A percentile compares a stretch with the other conserved stretches of the same genome.
Conservation (phyloP, 129 eudicot species). For the Gnaphalium uliginosum region DNA sequence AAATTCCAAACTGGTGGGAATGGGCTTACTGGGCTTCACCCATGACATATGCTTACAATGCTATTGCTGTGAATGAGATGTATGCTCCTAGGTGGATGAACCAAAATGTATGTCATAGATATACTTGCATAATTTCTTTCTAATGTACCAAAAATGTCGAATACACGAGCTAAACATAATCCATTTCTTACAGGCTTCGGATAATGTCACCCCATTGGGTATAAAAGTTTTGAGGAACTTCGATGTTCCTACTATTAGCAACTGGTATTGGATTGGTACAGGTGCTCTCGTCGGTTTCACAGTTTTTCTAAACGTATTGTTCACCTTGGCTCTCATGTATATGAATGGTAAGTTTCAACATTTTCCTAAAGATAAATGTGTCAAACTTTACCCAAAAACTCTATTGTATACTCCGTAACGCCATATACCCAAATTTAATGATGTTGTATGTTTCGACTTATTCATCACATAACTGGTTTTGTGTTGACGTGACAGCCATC, state of each 20-base stretch:
- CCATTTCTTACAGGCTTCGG: conserved; percentile 53
- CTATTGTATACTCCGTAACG: too few relatives aligned
- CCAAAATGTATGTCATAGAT: conserved; percentile 38
- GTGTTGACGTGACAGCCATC: too few relatives aligned
- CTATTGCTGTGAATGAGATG: conserved; percentile 82
- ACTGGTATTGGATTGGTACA: conserved; percentile 95
- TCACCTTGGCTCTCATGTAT: conserved; percentile 82
- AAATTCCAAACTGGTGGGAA: conserved; percentile 86
- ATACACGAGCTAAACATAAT: background rate
- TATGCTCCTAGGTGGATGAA: conserved; percentile 90
- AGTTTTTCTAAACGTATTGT: conserved; percentile 64
- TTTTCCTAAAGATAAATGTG: background rate
- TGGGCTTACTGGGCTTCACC: conserved; percentile 98
- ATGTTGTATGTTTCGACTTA: too few relatives aligned
- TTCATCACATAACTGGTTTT: too few relatives aligned
- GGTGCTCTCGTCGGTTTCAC: conserved; percentile 83
- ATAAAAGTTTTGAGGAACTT: conserved; percentile 56
- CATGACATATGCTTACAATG: conserved; percentile 74
- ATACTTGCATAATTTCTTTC: background rate
- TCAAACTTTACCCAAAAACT: too few relatives aligned
- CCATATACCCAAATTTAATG: too few relatives aligned
- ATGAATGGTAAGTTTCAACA: conserved; percentile 60
- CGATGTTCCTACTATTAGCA: conserved; percentile 46
- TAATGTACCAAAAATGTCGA: background rate
- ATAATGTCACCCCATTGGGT: conserved; percentile 57